Base-by-base conservation (phyloP, 768 basidiomycete species). In the Nidularia pulvinata region DNA sequence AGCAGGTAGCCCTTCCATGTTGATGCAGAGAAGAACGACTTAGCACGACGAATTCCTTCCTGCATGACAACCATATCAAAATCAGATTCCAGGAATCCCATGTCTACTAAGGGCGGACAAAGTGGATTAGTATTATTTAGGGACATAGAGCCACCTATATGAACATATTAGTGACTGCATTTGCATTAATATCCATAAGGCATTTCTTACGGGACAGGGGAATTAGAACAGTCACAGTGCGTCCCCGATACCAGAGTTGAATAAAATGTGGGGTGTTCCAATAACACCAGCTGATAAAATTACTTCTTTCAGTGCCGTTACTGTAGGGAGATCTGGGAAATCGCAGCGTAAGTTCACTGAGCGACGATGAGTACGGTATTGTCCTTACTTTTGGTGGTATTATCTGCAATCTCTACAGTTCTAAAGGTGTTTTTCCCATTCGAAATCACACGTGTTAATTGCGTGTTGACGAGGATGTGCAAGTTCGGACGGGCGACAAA, bases 301-400 rank as follows among this genome's bases (percentile, higher is more conserved):
- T 42, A 85, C 70, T 59, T 85, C 83, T 54, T 76, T 79, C 54
- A 59, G 59, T 0, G 80, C 83, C 7, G 56, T 70, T 1, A 69
- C 42, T 19, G 19, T 49, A 4, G 30, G 37, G 16, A 10, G 7
- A 43, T n/a, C 14, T 13, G 33, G 13, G 9, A 25, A 33, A n/a
- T 13, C 14, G 11, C 13, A 13, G 16, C 50, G 10, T 22, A 5
- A n/a, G 22, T 25, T 4, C 32, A 46, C n/a, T 46, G 11, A 30
- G 19, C 25, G 25, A 30, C 25, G 25, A 30, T 30, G 25, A 30
- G 25, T 30, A 4, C 25, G 25, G 4, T 30, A 30, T 30, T 30
- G 4, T 30, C 25, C 25, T 30, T 30, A 30, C 25, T 30, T 30
- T 19, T 19, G 19, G 25, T 30, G 25, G 25, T 30, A 4, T 30